Evolutionary conservation across 2,329 filamentous ascomycete species (phyloP).

Genomic region (Nemania serpens): DNA sequence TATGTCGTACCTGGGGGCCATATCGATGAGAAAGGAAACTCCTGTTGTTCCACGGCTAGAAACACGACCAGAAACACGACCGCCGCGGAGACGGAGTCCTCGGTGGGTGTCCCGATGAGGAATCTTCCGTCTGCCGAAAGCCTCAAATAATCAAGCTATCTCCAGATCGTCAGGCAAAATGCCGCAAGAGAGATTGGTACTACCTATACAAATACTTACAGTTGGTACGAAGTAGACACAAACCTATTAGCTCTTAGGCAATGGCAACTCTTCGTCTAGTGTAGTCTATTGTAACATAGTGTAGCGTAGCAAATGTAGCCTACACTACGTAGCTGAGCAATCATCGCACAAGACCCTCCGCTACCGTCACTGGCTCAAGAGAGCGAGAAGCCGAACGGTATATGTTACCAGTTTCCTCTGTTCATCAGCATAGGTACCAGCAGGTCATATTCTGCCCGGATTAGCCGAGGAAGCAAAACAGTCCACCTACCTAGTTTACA

Average conservation of each 20-base stretch:
- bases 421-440: constrained; percentile 1
- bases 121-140: constrained; percentile 16
- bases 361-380: neutral
- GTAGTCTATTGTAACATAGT: neutral
- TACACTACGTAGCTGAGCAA: constrained; percentile 4
- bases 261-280: neutral
- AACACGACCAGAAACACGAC: constrained; percentile 5
- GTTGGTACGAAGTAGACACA: neutral
- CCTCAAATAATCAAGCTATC: constrained; percentile 7
- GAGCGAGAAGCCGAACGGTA: neutral
- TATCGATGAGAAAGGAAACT: constrained; percentile 4
- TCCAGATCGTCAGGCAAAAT: constrained; percentile 16
- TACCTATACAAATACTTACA: neutral
- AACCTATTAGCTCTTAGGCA: neutral
- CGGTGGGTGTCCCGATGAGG: constrained; percentile 6
- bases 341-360: neutral
- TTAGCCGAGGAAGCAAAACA: constrained; percentile 18
- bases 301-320: neutral
- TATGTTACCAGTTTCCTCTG: neutral
- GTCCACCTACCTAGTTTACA: too few relatives aligned
- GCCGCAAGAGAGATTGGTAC: constrained; percentile 1
- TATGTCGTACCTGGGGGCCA: neutral
- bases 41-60: neutral
- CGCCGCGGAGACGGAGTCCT: constrained; percentile 13
- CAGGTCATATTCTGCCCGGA: constrained; percentile 23